phyloP scores from a whole-genome alignment of 176 grass and related monocot genomes.

The Aegilops tauschii region DNA sequence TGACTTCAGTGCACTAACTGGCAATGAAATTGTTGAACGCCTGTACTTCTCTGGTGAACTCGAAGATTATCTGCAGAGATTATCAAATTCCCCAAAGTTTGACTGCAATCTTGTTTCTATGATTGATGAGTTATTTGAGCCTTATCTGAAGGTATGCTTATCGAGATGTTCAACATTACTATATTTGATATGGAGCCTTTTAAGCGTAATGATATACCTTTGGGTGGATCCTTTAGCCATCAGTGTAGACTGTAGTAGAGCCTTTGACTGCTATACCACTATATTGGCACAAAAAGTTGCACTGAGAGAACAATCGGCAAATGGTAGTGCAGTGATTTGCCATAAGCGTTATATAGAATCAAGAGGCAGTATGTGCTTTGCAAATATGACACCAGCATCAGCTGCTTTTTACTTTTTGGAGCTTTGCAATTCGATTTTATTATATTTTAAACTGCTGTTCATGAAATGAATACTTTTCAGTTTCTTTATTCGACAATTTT shows the following conservation, averaged over 20 bases:
- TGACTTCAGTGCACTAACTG: constrained; percentile 42
- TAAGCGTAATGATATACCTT: constrained; percentile 24
- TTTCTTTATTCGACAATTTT: constrained; percentile 7
- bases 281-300: neutral
- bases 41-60: constrained; percentile 39
- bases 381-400: neutral
- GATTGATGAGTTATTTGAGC: constrained; percentile 70
- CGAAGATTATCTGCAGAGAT: constrained; percentile 65
- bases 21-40: constrained; percentile 33
- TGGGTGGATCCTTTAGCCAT: neutral
- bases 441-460: neutral
- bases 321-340: neutral
- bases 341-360: neutral
- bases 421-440: neutral
- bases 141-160: constrained; percentile 71
- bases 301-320: constrained; percentile 6
- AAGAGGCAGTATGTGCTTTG: neutral
- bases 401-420: neutral
- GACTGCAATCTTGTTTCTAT: constrained; percentile 59
- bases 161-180: constrained; percentile 6
- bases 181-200: constrained; percentile 15
- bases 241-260: constrained; percentile 5
- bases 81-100: constrained; percentile 63
- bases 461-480: constrained; percentile 1
- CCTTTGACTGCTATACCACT: neutral